These are phyloP conservation scores for Candida frijolesensis DNA, from an alignment of 1,139 yeast species.

Conservation along the genomic window DNA sequence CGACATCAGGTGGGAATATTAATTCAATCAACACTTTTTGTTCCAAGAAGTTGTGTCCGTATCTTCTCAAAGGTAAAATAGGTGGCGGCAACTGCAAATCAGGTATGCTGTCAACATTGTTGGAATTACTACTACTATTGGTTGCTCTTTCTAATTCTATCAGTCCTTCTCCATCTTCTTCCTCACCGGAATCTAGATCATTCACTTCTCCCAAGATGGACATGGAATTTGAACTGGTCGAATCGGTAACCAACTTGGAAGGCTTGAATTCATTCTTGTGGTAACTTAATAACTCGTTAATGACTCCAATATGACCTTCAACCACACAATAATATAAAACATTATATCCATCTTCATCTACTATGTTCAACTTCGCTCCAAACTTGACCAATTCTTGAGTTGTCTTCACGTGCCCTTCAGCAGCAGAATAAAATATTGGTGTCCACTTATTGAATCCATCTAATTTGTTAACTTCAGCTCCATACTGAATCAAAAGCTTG, in stretches of 20 bases:
- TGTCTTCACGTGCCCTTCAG: slow-evolving; percentile 77
- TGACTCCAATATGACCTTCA: slow-evolving; percentile 85
- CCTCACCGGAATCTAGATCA: slow-evolving; percentile 7
- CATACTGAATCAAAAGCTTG: slow-evolving; percentile 65
- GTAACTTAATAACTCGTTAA: slow-evolving; percentile 60
- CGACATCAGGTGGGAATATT: slow-evolving; percentile 53
- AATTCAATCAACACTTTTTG: slow-evolving; percentile 83
- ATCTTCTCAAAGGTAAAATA: slow-evolving; percentile 85
- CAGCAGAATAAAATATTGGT: slow-evolving; percentile 87
- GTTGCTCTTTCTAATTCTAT: slow-evolving; percentile 46
- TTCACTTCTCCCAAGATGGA: slow-evolving; percentile 32
- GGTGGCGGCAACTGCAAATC: slow-evolving; percentile 95
- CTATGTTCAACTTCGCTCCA: slow-evolving; percentile 70
- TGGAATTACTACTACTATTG: slow-evolving; percentile 27
- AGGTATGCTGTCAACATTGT: slow-evolving; percentile 68
- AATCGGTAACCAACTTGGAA: slow-evolving; percentile 4
- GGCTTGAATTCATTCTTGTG: slow-evolving; percentile 12
- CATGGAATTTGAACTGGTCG: slow-evolving; percentile 16
- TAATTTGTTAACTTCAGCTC: slow-evolving; percentile 75
- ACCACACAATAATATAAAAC: slow-evolving; percentile 91
- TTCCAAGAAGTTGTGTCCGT: slow-evolving; percentile 94
- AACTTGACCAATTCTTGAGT: slow-evolving; percentile 69
- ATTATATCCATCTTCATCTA: slow-evolving; percentile 83
- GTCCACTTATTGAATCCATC: slow-evolving; percentile 94
- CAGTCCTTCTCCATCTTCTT: slow-evolving; percentile 13